These are phyloP conservation scores for Pontederia crassipes DNA, from an alignment of 176 grass and related monocot species.

Conservation along the genomic window DNA sequence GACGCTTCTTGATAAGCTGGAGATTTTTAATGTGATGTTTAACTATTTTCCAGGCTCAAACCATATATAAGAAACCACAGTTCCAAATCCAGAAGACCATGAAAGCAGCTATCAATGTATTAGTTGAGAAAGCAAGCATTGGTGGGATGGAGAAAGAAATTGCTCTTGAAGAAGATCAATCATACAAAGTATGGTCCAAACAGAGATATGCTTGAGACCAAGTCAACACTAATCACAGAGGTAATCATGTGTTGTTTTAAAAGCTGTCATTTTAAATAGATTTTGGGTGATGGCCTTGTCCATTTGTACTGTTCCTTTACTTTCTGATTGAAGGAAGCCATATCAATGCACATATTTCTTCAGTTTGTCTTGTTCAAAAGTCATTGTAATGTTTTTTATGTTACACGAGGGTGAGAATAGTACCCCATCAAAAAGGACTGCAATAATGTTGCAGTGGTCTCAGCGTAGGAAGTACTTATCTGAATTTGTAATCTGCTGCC, in stretches of 20 bases:
- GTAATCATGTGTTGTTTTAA: not conserved
- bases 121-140: conserved; percentile 24
- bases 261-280: not conserved
- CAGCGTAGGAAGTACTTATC: no score
- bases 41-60: conserved; percentile 40
- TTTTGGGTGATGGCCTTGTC: not conserved
- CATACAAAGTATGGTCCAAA: conserved; percentile 48
- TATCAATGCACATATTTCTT: no score
- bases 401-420: no score
- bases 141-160: conserved; percentile 30
- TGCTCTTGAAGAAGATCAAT: conserved; percentile 42
- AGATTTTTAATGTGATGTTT: not conserved
- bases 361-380: no score
- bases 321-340: no score
- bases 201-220: conserved; percentile 58
- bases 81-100: conserved; percentile 91
- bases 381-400: no score
- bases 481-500: no score
- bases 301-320: not conserved
- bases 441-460: no score
- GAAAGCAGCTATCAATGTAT: conserved; percentile 34
- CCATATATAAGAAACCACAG: conserved; percentile 81
- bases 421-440: no score
- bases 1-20: conserved; percentile 2
- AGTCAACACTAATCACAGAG: conserved; percentile 23